Evolutionary conservation across 352 stramenopile species (phyloP).

Genomic region (Globisporangium middletonii): DNA sequence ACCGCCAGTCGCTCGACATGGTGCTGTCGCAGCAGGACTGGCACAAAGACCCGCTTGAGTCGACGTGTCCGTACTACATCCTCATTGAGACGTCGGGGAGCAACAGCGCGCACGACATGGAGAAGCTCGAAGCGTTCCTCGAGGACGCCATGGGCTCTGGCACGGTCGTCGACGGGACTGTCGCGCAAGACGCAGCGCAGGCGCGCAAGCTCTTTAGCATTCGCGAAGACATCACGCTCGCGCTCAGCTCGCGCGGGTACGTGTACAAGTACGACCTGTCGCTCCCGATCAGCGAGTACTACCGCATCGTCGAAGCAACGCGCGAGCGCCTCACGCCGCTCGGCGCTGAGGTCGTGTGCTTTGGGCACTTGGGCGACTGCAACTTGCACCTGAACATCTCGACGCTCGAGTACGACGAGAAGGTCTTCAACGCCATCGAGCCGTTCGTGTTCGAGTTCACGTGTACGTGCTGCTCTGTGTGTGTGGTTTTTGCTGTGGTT

Average conservation of each 20-base stretch:
- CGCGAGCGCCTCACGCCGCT: slow-evolving; percentile 38
- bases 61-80: slow-evolving; percentile 86
- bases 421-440: slow-evolving; percentile 59
- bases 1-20: slow-evolving; percentile 86
- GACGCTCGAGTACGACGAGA: slow-evolving; percentile 56
- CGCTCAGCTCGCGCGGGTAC: slow-evolving; percentile 79
- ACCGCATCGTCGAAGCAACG: slow-evolving; percentile 85
- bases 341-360: slow-evolving; percentile 74
- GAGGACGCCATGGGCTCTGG: slow-evolving; percentile 65
- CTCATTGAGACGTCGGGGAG: slow-evolving; percentile 95
- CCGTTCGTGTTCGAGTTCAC: slow-evolving; percentile 84
- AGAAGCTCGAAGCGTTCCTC: slow-evolving; percentile 88
- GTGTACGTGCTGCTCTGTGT: slow-evolving; percentile 22
- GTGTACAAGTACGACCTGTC: slow-evolving; percentile 99
- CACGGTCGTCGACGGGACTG: slow-evolving; percentile 85
- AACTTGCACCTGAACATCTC: slow-evolving; percentile 97
- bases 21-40: slow-evolving; percentile 67
- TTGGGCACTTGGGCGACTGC: slow-evolving; percentile 94
- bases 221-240: slow-evolving; percentile 92
- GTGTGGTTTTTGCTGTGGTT: background rate
- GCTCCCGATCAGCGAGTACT: slow-evolving; percentile 89
- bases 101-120: slow-evolving; percentile 87
- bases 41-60: slow-evolving; percentile 63
- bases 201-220: slow-evolving; percentile 91
- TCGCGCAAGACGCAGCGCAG: slow-evolving; percentile 91